Evolutionary conservation across 2,329 filamentous ascomycete species (phyloP).

Genomic region (Xylariales sp.): DNA sequence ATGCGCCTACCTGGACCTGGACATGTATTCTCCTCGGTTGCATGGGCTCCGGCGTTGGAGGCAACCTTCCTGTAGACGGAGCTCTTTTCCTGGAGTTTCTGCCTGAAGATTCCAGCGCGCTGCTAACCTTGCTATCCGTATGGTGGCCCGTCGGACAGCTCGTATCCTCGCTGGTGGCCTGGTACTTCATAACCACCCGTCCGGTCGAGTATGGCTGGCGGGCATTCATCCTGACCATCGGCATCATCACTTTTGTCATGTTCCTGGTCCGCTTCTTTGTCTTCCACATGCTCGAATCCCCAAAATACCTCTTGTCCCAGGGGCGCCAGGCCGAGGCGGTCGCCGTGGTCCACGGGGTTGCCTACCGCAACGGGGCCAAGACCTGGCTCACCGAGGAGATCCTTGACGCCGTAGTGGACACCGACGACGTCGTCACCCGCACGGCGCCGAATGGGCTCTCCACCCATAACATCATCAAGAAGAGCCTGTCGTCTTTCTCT

Average conservation of each 20-base stretch:
- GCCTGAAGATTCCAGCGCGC: slow-evolving; percentile 66
- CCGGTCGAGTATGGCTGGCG: slow-evolving; percentile 72
- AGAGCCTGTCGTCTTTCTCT: slow-evolving; percentile 64
- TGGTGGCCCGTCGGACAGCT: slow-evolving; percentile 87
- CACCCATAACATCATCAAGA: slow-evolving; percentile 41
- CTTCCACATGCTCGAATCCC: slow-evolving; percentile 80
- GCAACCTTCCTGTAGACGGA: slow-evolving; percentile 75
- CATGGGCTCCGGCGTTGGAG: slow-evolving; percentile 66
- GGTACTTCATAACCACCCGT: slow-evolving; percentile 70
- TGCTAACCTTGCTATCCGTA: slow-evolving; percentile 75
- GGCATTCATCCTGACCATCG: slow-evolving; percentile 67
- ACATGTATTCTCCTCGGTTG: slow-evolving; percentile 57
- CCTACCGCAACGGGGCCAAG: slow-evolving; percentile 62
- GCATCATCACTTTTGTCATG: slow-evolving; percentile 70
- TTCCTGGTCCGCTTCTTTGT: slow-evolving; percentile 74
- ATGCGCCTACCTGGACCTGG: slow-evolving; percentile 61
- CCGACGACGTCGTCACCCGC: slow-evolving; percentile 23
- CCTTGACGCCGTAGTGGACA: slow-evolving; percentile 50
- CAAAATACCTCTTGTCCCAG: slow-evolving; percentile 75
- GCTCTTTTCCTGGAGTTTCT: slow-evolving; percentile 81
- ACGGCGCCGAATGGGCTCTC: slow-evolving; percentile 19
- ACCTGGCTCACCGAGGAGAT: slow-evolving; percentile 76
- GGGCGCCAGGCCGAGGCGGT: slow-evolving; percentile 76
- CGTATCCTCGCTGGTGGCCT: slow-evolving; percentile 66
- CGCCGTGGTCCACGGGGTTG: slow-evolving; percentile 73